These are phyloP conservation scores for Pleodorina starrii DNA, from an alignment of 139 green algal species.

Conservation along the genomic window DNA sequence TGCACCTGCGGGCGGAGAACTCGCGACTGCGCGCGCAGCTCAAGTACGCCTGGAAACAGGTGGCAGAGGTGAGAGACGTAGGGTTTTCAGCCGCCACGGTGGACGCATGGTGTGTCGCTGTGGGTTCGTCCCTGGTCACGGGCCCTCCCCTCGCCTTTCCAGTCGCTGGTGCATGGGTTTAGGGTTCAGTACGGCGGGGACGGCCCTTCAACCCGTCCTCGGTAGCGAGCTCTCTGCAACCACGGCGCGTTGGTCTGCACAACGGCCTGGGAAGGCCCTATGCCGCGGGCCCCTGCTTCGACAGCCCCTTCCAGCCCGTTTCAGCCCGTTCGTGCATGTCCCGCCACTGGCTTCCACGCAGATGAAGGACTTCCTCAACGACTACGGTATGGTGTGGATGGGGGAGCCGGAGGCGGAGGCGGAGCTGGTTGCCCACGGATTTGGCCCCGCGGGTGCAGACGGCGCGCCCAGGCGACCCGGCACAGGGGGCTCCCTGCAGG, in stretches of 20 bases:
- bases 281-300: no score
- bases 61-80: slow-evolving; percentile 29
- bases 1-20: slow-evolving; percentile 50
- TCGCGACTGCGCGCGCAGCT: slow-evolving; percentile 31
- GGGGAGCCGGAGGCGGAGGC: slow-evolving; percentile 49
- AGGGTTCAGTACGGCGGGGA: no score
- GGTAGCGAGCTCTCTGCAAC: no score
- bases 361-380: slow-evolving; percentile 74
- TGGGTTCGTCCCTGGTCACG: neutral
- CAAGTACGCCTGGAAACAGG: slow-evolving; percentile 54
- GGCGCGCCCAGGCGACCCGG: neutral
- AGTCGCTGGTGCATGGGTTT: no score
- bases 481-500: neutral
- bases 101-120: neutral
- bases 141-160: no score
- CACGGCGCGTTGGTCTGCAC: no score
- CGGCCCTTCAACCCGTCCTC: no score
- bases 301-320: no score
- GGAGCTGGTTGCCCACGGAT: slow-evolving; percentile 23
- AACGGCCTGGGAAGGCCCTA: no score
- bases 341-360: neutral
- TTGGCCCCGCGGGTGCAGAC: neutral
- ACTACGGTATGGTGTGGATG: slow-evolving; percentile 78
- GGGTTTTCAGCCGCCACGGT: neutral
- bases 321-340: no score